These are phyloP conservation scores for Stropharia rugosoannulata DNA, from an alignment of 768 basidiomycete species.

Conservation along the genomic window DNA sequence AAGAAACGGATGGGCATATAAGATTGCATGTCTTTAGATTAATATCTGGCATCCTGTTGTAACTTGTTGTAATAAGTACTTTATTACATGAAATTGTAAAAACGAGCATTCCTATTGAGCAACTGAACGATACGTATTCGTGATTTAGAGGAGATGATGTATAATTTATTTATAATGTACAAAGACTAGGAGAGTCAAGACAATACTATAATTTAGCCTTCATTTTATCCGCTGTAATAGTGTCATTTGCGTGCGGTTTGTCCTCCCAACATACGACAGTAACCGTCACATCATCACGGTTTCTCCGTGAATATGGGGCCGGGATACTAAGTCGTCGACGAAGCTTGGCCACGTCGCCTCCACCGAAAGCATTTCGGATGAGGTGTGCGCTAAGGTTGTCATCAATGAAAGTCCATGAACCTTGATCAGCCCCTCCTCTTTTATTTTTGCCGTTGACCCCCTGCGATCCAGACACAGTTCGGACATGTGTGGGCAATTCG, in stretches of 20 bases:
- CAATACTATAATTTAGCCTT: slow-evolving; percentile 49
- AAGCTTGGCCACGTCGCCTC: slow-evolving; percentile 61
- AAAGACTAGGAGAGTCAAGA: background rate
- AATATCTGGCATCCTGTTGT: background rate
- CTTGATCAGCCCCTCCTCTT: slow-evolving; percentile 36
- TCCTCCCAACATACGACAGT: slow-evolving; percentile 87
- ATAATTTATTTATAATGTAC: background rate
- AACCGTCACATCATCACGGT: slow-evolving; percentile 83
- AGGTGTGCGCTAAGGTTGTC: slow-evolving; percentile 79
- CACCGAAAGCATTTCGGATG: slow-evolving; percentile 92
- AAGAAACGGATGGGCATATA: slow-evolving; percentile 23
- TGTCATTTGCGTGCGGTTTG: slow-evolving; percentile 43
- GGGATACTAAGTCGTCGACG: slow-evolving; percentile 76
- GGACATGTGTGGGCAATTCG: slow-evolving; percentile 52
- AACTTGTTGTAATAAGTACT: background rate
- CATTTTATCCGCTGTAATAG: slow-evolving; percentile 39
- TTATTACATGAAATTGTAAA: background rate
- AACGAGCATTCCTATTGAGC: background rate
- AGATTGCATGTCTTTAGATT: background rate
- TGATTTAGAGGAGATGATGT: background rate
- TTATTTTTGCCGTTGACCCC: slow-evolving; percentile 65
- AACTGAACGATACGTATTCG: background rate
- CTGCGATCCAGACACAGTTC: slow-evolving; percentile 49
- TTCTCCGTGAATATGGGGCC: slow-evolving; percentile 72
- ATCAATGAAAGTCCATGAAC: slow-evolving; percentile 78